phyloP scores from a whole-genome alignment of 176 grass and related monocot species.

The Carex littledalei region DNA sequence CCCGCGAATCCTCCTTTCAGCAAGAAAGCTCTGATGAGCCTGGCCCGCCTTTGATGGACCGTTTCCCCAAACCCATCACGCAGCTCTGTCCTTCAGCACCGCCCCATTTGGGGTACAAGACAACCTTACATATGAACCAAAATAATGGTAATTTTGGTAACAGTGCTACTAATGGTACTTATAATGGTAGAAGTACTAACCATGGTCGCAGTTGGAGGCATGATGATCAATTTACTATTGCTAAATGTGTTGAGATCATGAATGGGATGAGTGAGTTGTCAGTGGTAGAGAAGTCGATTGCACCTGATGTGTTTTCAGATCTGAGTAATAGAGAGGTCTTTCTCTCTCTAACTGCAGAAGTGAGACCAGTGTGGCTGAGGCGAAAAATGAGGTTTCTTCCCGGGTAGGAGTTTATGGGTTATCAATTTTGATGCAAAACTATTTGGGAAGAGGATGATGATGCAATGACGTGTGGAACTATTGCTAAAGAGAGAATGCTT shows the following conservation, averaged over 20 bases:
- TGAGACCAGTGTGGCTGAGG: constrained; percentile 65
- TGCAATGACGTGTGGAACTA: constrained; percentile 19
- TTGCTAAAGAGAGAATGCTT: constrained; percentile 20
- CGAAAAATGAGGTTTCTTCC: constrained; percentile 63
- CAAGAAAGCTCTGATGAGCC: constrained; percentile 44
- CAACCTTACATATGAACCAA: constrained; percentile 26
- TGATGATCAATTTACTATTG: constrained; percentile 53
- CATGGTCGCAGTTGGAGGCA: constrained; percentile 8
- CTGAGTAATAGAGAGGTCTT: constrained; percentile 62
- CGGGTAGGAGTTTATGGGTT: constrained; percentile 9
- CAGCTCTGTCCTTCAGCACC: constrained; percentile 40
- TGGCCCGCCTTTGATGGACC: constrained; percentile 31
- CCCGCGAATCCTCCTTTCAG: constrained; percentile 64
- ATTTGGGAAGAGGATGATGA: not conserved
- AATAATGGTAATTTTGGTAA: constrained; percentile 35
- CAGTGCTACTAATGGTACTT: constrained; percentile 36
- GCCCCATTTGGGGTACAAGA: constrained; percentile 38
- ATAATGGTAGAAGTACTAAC: not conserved
- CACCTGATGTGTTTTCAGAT: constrained; percentile 63
- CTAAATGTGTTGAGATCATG: constrained; percentile 53
- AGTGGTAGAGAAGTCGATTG: constrained; percentile 58
- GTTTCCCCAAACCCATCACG: constrained; percentile 24
- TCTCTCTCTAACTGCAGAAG: constrained; percentile 41
- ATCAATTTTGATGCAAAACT: constrained; percentile 8
- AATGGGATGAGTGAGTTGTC: constrained; percentile 63